Evolutionary conservation across 129 eudicot species (phyloP).

Genomic region (Centrapalus pauciflorus): DNA sequence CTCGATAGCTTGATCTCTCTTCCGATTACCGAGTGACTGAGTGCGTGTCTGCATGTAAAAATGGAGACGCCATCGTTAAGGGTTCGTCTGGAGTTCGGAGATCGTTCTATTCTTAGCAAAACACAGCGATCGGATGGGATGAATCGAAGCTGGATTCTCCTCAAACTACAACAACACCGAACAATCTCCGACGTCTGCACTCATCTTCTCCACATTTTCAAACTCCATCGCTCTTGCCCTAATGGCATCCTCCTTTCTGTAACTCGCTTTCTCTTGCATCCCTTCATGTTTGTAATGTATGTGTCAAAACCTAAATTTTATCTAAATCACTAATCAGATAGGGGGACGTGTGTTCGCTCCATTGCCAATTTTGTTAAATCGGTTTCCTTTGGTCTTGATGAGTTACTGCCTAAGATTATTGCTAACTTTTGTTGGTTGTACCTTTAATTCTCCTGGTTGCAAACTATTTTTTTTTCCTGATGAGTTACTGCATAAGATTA

Average conservation of each 20-base stretch:
- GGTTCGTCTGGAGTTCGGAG: slow-evolving; percentile 60
- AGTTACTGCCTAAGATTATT: not conserved
- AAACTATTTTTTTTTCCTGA: no score
- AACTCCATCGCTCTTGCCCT: slow-evolving; percentile 75
- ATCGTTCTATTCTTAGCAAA: slow-evolving; percentile 47
- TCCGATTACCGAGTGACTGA: not conserved
- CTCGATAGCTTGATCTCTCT: not conserved
- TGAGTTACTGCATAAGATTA: no score
- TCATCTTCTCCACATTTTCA: slow-evolving; percentile 54
- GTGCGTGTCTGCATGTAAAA: slow-evolving; percentile 24
- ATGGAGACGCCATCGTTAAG: slow-evolving; percentile 30
- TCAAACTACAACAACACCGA: slow-evolving; percentile 49
- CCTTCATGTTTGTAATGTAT: not conserved
- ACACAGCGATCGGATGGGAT: slow-evolving; percentile 66
- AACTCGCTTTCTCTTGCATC: slow-evolving; percentile 8
- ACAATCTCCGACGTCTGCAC: slow-evolving; percentile 52
- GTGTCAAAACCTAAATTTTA: slow-evolving; percentile 16
- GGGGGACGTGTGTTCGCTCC: not conserved
- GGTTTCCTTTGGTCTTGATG: not conserved
- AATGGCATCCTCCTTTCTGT: slow-evolving; percentile 82
- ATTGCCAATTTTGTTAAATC: not conserved
- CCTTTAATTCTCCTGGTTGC: not conserved
- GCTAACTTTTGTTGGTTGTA: not conserved
- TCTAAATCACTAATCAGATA: not conserved
- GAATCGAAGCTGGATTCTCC: slow-evolving; percentile 57